Base-by-base conservation (phyloP, 1,284 basidiomycete species). In the Sutorius eximius region DNA sequence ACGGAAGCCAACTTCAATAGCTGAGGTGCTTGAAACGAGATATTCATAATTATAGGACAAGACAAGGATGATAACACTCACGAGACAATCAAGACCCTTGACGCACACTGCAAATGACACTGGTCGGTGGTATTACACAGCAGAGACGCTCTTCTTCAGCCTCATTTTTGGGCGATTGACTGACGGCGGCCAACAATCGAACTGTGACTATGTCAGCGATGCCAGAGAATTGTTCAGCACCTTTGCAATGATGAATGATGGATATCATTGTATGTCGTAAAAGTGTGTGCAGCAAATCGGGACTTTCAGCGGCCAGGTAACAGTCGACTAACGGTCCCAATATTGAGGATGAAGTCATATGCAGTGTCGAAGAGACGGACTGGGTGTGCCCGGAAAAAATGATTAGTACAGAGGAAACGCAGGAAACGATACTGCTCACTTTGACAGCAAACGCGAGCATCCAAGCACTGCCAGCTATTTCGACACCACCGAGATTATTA, bases 291-390 rank as follows among this genome's bases (percentile, higher is more conserved):
- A 82, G 78, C 9, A 65, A 59, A n/a, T 78, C 76, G 0, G 77
- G 69, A 10, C 72, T 65, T n/a, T 76, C 71, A 32, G 68, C 62
- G 2, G 66, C 68, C n/a, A 89, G 70, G 64, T 87, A 77, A 56
- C 74, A 78, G 4, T 72, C 66, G 9, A 91, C 59, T 0, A 93
- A 73, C 0, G 81, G 77, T 1, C 70, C 61, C 30, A 93, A 74
- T 44, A 94, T 77, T 1, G 84, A 82, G 2, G 84, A 63, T 0
- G 90, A 82, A 40, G 84, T 80, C 0, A 91, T 92, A 66, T 95
- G 92, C 29, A 95, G 74, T 3, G 88, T 88, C 69, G 87, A 84
- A 6, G 87, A 85, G 48, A 90, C 80, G 53, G 86, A 84, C 88
- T 91, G 60, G 52, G n/a, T 30, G 9, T 22, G 4, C 44, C 3